Evolutionary conservation across 306 rosid genomes (phyloP), one percentile per base, ranked within the genome.

Genomic region (Albizia julibrissin): DNA sequence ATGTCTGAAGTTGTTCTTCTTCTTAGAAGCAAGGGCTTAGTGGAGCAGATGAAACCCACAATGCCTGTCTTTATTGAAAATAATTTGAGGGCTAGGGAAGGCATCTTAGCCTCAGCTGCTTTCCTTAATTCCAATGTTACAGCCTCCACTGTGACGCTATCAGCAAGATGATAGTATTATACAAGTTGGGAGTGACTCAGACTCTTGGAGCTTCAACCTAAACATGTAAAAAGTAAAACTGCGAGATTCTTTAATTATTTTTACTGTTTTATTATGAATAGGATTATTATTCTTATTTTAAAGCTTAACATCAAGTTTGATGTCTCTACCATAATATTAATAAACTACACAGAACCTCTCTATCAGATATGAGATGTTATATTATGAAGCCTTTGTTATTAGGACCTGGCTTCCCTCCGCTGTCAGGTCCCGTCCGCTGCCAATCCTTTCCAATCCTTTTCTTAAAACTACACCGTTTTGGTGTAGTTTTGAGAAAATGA

Each of bases 101-200:
- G 86, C 22, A 73, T 50, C 13, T 89, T 89, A 46, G 83, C 91
- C 52, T 89, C 94, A 49, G 85, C 88, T 8, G 84, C 24, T 79
- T 89, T 91, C 46, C 83, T 91, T 47, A 22, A 76, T 15, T 87
- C 94, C 37, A 92, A 88, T 64, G 97, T 94, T 22, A 92, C 94
- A 29, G 84, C 79, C 61, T 90, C 97, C 40, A 15, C 65, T 69
- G 85, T 92, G 64, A 43, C 42, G 8, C 14, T 66, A 61, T 86
- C 92, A 16, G 97, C 85, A 42, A 71, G 94, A 65, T 86, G 86
- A 87, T 66, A 56, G 26, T 33, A 10, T 64, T 29, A 10, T 12
- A 27, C 39, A 59, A 16, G 27, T 8, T 8, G 70, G 46, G 54
- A 69, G 31, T 22, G 75, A 70, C 7, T 37, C 8, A 26, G 24